Base-by-base conservation (phyloP, 805 yeast genomes). In the Wickerhamiella shivajii region DNA sequence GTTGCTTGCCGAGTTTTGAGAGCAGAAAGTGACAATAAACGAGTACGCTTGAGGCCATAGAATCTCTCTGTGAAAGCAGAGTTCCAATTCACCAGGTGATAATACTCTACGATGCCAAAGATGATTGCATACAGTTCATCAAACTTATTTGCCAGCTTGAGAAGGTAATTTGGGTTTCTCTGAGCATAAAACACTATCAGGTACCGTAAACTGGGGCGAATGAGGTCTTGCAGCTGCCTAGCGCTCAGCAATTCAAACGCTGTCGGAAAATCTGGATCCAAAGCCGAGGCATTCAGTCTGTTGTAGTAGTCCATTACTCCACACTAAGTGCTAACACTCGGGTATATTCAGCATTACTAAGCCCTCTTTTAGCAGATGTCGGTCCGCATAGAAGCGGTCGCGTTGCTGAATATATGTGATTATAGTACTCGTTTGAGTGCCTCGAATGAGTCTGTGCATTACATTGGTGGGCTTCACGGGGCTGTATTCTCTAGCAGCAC, bases 231-330 rank as follows among this genome's bases (percentile, higher is more conserved):
- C 17, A 87, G 64, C 56, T 87, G 93, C 39, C 68, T 66, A 0
- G 93, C 70, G 0, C 95, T 81, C 9, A 83, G 60, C 31, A 87
- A 66, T 60, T 87, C 98, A 53, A 85, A 87, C 2, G 87, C 60
- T 0, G 96, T 84, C 1, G 97, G 97, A 2, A 74, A 65, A 34
- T 71, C 75, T 2, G 75, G 63, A 46, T 79, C 85, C 42, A 83
- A 57, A 29, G 76, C 69, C 19, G 83, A 63, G 2, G 93, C 80
- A 53, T 79, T 83, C 29, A 81, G 60, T 1, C 84, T 70, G 2
- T 85, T 72, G 52, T 76, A 79, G 58, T 75, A 79, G 52, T 78
- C 87, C 92, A 79, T 78, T n/a, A n/a, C n/a, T n/a, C n/a, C n/a
- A n/a, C n/a, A n/a, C n/a, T n/a, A n/a, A n/a, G n/a, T n/a, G n/a